Evolutionary conservation across 768 basidiomycete genomes (phyloP), one percentile per base, ranked within the genome.

Genomic region (Hortiboletus flavorubellus): DNA sequence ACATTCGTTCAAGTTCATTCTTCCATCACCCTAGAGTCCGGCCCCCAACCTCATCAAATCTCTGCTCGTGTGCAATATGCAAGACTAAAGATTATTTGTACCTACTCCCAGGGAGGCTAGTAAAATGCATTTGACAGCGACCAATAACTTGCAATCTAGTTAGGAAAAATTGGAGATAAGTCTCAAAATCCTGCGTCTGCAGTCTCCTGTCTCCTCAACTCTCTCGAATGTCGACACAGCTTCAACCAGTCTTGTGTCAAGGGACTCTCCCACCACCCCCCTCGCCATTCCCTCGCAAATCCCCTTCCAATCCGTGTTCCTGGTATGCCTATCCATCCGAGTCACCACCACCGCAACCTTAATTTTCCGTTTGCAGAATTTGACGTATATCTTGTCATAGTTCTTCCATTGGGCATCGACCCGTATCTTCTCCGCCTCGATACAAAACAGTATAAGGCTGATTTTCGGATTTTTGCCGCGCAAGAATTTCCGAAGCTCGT

Each of bases 341-440:
- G 58, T 63, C 14, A 63, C 62, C 21, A 60, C 51, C 42, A 63
- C 58, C 15, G 38, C 62, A 10, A 63, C 35, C 34, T 46, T 61
- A 50, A 44, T 21, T 10, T 23, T 53, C n/a, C 34, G 50, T 34
- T 35, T 56, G 45, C 58, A 55, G 31, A 60, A 64, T 33, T 57
- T 54, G 30, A n/a, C 38, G 31, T 37, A 51, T 46, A 64, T 53
- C 21, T 53, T 61, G 42, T 33, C 21, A 30, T 55, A 58, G n/a
- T 29, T 35, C 46, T 51, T 61, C 59, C 63, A 64, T 4, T 46
- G 53, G n/a, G 44, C 50, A 15, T 21, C 10, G 5, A 46, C 37
- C 10, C 2, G 10, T 48, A 64, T 55, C 23, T 58, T 58, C 46
- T 45, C 33, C 5, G 41, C 53, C 12, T 49, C 41, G 34, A 63